Evolutionary conservation across 345 rosid genomes (phyloP), one percentile per base, ranked within the genome.

Genomic region (Brassica nigra): DNA sequence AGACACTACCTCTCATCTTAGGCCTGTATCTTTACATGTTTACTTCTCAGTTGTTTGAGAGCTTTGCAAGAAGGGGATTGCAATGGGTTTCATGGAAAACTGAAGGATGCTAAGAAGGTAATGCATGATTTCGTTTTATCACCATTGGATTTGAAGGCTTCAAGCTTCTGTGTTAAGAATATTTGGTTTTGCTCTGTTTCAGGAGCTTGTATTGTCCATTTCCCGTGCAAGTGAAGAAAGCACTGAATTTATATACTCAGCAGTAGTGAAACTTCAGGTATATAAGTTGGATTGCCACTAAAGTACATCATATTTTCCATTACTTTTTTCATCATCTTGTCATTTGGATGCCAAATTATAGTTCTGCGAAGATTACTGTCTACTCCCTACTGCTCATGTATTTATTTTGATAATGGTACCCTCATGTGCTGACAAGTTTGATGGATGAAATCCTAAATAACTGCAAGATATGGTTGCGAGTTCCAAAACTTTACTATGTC

Each of bases 241-340:
- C 89, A 95, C 95, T 4, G 97, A 87, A 76, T 85, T 81, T 78
- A 90, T 95, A 84, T 90, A 87, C 83, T 92, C 94, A 29, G 84
- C 95, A 73, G 83, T 92, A 66, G 87, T 88, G 66, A 92, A 90
- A 78, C 95, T 95, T 75, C 99, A 92, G 97, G 99, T 95, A 76
- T 49, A 52, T n/a, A 74, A 18, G 30, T 59, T 36, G 15, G 64
- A 44, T 74, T 29, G 76, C 54, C 68, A 27, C 28, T 3, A 47
- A 66, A 67, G 62, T 6, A 59, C 67, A 79, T 6, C 31, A 66
- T 29, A 4, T 15, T 44, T 80, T 52, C 61, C 23, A 37, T 37
- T 37, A 37, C 11, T 2, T 8, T 37, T 37, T 37, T 8, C 39
- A 49, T 74, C 20, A 58, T 61, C 27, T 29, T 31, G 18, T 68